Base-by-base conservation (phyloP, 2,329 filamentous ascomycete species). In the Lasiodiplodia sp. region DNA sequence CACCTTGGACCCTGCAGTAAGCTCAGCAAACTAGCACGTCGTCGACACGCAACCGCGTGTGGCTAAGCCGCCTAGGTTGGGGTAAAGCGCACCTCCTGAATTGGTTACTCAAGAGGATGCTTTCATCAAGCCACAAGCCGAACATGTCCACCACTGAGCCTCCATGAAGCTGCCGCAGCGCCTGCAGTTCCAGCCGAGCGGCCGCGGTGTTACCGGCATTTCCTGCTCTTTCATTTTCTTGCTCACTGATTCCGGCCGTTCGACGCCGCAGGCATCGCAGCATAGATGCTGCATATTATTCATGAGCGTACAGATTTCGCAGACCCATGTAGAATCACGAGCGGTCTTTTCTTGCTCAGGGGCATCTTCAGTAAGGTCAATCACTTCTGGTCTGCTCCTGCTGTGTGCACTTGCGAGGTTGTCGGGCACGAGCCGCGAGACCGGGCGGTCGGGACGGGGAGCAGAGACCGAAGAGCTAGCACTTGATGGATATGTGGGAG, bases 101-200 rank as follows among this genome's bases (percentile, higher is more conserved):
- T 18, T 18, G 3, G 18, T 31, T 28, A 51, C 49, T 69, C 51
- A 69, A 34, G 76, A 78, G 23, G 78, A 75, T 7, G 72, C 63
- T 70, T 89, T 90, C 86, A 90, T 87, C 10, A 77, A 80, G 62
- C 88, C 87, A 75, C 88, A 90, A 12, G 80, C 80, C 16, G 85
- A 84, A 72, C 88, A 90, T 4, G 87, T 89, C 88, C 87, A 90
- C 87, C 87, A 90, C 72, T 87, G 79, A 23, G 82, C 83, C 75
- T 90, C 88, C 87, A 89, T 90, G 69, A 88, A 90, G 0, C 84
- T 83, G 6, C 86, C 86, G 70, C 88, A 91, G 6, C 79, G 77
- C 64, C 80, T 73, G 75, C 88, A 91, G 66, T 84, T 80, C 88
- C 88, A 90, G 1, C 87, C 88, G 23, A 88, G 73, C 2, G 85